A percentile compares a stretch with the other conserved stretches of the same genome.
These are phyloP conservation scores for Gonium pectorale DNA, from an alignment of 139 green algal genomes.

Conservation along the genomic window DNA sequence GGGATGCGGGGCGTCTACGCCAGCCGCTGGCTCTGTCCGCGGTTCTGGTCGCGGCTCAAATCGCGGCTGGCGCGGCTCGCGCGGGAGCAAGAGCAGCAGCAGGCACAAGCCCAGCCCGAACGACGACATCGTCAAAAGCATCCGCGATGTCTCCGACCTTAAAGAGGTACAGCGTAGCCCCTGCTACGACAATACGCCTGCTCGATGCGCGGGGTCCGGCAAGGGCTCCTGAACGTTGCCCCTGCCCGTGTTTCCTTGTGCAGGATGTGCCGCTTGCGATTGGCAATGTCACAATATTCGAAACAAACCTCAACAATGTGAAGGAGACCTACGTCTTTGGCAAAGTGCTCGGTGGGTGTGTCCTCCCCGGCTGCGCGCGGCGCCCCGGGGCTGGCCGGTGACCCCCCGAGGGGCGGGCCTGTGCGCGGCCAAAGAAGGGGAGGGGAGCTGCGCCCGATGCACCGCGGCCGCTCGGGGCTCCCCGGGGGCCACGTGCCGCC, in stretches of 20 bases:
- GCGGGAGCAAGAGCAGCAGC: too few relatives aligned
- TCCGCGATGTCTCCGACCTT: too few relatives aligned
- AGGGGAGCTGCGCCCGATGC: background rate
- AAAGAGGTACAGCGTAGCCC: too few relatives aligned
- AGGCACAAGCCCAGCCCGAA: too few relatives aligned
- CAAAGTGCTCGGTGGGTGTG: constrained; percentile 22
- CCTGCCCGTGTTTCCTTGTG: background rate
- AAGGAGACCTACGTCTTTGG: constrained; percentile 39
- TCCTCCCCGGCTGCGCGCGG: background rate
- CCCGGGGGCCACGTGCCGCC: background rate
- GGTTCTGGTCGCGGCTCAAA: too few relatives aligned
- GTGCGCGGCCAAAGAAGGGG: background rate
- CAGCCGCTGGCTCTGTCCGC: too few relatives aligned
- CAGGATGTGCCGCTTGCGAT: background rate
- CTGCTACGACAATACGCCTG: too few relatives aligned
- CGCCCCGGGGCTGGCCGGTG: too few relatives aligned
- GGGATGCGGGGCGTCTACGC: too few relatives aligned
- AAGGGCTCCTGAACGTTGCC: background rate
- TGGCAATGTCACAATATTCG: background rate
- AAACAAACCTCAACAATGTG: background rate
- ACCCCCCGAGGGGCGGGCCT: too few relatives aligned
- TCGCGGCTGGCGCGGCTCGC: too few relatives aligned
- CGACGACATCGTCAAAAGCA: too few relatives aligned
- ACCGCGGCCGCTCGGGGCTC: background rate
- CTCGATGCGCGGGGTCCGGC: background rate